Conservation (phyloP, 192 early-diverging fungal species). For the Coemansia sp. region DNA sequence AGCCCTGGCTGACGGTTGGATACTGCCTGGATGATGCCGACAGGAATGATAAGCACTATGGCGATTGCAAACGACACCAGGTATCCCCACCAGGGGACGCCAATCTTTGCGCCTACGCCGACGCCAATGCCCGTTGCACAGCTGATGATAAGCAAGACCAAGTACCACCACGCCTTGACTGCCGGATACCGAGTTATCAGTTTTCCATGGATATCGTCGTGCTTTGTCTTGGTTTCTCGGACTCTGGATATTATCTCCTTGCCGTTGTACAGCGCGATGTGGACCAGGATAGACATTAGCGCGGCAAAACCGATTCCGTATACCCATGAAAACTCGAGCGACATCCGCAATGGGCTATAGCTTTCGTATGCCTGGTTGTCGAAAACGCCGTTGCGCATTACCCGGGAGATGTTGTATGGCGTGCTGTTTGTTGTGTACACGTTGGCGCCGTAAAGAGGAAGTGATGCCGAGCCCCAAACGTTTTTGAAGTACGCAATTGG, state of each 20-base stretch:
- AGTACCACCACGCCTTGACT: conserved; percentile 79
- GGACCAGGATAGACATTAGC: conserved; percentile 69
- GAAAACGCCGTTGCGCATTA: conserved; percentile 58
- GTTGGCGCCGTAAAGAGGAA: conserved; percentile 66
- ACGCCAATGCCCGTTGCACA: conserved; percentile 55
- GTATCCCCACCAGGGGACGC: conserved; percentile 81
- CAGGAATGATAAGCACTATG: conserved; percentile 68
- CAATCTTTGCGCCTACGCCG: conserved; percentile 62
- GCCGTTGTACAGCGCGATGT: conserved; percentile 67
- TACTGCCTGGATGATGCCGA: conserved; percentile 80
- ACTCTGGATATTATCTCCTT: conserved; percentile 66
- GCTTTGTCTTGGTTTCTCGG: conserved; percentile 60
- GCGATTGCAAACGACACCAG: conserved; percentile 65
- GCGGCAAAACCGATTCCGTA: conserved; percentile 72
- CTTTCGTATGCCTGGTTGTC: conserved; percentile 59
- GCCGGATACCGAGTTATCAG: conserved; percentile 73
- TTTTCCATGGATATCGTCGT: conserved; percentile 72
- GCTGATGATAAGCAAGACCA: conserved; percentile 56
- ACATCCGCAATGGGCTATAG: conserved; percentile 69
- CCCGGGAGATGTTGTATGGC: conserved; percentile 59
- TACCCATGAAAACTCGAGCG: conserved; percentile 66
- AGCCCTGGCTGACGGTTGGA: conserved; percentile 76
- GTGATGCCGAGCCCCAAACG: conserved; percentile 59
- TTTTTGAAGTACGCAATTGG: conserved; percentile 73
- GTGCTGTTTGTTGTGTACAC: conserved; percentile 61